Conservation (phyloP, 2,329 filamentous ascomycete species). For the Periconia macrospinosa region DNA sequence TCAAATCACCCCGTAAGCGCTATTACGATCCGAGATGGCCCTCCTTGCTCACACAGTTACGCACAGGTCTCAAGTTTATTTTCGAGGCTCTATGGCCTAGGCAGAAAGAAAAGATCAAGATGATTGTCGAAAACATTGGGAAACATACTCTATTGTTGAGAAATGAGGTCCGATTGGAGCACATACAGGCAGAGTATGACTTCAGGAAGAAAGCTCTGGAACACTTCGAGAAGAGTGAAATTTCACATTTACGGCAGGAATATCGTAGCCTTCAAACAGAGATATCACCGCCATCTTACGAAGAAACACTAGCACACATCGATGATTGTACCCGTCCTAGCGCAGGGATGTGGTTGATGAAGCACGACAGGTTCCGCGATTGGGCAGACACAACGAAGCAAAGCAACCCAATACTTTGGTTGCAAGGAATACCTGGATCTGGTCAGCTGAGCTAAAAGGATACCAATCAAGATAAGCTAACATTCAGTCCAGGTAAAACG, state of each 20-base stretch:
- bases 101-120: constrained; percentile 22
- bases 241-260: constrained; percentile 6
- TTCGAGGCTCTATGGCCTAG: constrained; percentile 38
- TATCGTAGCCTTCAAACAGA: constrained; percentile 4
- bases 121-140: constrained; percentile 14
- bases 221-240: constrained; percentile 9
- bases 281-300: constrained; percentile 12
- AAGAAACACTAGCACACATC: constrained; percentile 13
- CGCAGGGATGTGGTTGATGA: too few relatives aligned
- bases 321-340: background rate
- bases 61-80: constrained; percentile 23
- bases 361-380: too few relatives aligned
- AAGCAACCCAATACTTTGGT: too few relatives aligned
- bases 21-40: background rate
- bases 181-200: constrained; percentile 15
- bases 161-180: constrained; percentile 14
- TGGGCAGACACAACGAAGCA: too few relatives aligned
- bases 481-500: too few relatives aligned
- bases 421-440: too few relatives aligned
- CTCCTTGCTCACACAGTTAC: background rate
- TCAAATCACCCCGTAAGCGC: constrained; percentile 29
- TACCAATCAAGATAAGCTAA: too few relatives aligned
- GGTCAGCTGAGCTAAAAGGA: too few relatives aligned
- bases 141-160: constrained; percentile 12
- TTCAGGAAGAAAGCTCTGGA: constrained; percentile 8